Percentiles rank a stretch among this genome's conserved stretches.
phyloP scores from a whole-genome alignment of 345 rosid species.

The Syzygium jambos region DNA sequence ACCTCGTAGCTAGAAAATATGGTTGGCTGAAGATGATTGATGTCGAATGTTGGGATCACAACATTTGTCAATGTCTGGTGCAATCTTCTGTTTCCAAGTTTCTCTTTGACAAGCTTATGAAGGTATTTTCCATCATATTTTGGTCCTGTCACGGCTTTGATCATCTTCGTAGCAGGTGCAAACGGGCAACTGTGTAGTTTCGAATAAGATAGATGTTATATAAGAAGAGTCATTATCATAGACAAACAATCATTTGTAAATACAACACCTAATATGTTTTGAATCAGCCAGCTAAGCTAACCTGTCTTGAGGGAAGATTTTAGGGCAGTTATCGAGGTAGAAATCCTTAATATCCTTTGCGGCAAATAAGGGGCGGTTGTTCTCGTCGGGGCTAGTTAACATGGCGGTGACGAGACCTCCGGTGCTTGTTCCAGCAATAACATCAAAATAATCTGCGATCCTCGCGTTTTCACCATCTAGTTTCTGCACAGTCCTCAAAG shows the following conservation, averaged over 20 bases:
- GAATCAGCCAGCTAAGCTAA: neutral
- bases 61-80: slow-evolving; percentile 28
- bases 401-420: slow-evolving; percentile 53
- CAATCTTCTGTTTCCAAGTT: slow-evolving; percentile 20
- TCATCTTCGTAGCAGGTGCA: slow-evolving; percentile 6
- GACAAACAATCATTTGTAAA: neutral
- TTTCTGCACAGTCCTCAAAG: slow-evolving; percentile 16
- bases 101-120: slow-evolving; percentile 17
- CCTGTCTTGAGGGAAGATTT: slow-evolving; percentile 34
- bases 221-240: neutral
- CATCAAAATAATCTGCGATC: slow-evolving; percentile 50
- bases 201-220: neutral
- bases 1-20: slow-evolving; percentile 42
- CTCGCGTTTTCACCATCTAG: slow-evolving; percentile 43
- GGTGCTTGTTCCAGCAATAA: slow-evolving; percentile 45
- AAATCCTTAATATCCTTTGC: slow-evolving; percentile 41
- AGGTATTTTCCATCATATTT: slow-evolving; percentile 40
- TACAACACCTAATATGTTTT: neutral
- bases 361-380: slow-evolving; percentile 40
- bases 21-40: slow-evolving; percentile 38
- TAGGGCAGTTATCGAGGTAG: slow-evolving; percentile 27
- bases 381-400: slow-evolving; percentile 37
- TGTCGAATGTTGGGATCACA: slow-evolving; percentile 49
- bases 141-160: slow-evolving; percentile 35
- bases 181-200: neutral